A percentile compares a stretch with the other conserved stretches of the same genome.
Conservation (phyloP, 345 rosid species). For the Citrus hindsii region DNA sequence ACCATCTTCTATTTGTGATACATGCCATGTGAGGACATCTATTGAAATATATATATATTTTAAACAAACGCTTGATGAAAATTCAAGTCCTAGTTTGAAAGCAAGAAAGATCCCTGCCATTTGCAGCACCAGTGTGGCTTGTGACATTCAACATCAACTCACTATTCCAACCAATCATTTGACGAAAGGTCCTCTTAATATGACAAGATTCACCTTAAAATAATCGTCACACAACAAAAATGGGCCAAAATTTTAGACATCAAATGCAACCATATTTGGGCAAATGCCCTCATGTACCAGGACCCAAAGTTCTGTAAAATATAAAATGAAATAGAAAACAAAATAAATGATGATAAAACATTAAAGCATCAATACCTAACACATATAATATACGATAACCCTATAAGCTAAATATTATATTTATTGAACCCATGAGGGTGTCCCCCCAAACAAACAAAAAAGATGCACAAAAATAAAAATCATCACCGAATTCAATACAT, state of each 20-base stretch:
- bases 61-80: background rate
- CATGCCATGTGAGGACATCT: too few species aligned
- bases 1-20: too few species aligned
- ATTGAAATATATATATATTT: too few species aligned
- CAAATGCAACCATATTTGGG: background rate
- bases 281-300: background rate
- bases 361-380: background rate
- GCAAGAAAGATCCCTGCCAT: background rate
- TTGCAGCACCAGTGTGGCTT: too few species aligned
- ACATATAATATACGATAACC: background rate
- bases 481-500: constrained; percentile 29
- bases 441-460: background rate
- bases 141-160: background rate
- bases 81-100: background rate
- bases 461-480: constrained; percentile 3
- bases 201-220: constrained; percentile 6
- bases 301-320: background rate
- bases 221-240: background rate
- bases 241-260: constrained; percentile 5
- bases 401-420: constrained; percentile 1
- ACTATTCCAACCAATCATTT: constrained; percentile 21
- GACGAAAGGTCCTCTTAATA: constrained; percentile 17
- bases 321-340: background rate
- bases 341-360: background rate
- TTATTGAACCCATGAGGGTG: constrained; percentile 30